phyloP scores from a whole-genome alignment of 2,329 filamentous ascomycete species.

The Ophiostoma angusticollis region DNA sequence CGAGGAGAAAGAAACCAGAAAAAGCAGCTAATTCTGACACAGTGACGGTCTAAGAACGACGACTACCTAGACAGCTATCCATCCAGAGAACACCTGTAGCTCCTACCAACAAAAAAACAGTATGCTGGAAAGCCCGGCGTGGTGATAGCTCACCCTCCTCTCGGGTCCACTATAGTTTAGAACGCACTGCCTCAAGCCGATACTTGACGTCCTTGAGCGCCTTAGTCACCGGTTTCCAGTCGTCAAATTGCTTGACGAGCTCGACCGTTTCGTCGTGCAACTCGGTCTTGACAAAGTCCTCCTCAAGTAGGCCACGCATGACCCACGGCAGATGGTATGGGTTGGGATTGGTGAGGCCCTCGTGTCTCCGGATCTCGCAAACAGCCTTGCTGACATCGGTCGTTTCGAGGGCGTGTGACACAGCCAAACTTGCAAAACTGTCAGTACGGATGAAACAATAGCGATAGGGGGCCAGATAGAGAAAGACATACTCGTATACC shows the following conservation, averaged over 20 bases:
- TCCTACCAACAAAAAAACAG: no score
- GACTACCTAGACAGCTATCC: no score
- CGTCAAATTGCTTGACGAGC: conserved; percentile 77
- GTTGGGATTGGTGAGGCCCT: conserved; percentile 46
- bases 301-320: conserved; percentile 84
- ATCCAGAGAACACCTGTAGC: no score
- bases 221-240: conserved; percentile 85
- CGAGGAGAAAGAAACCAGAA: neutral
- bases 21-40: no score
- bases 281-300: conserved; percentile 77
- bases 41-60: no score
- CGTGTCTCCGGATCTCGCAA: conserved; percentile 39
- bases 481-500: conserved; percentile 56
- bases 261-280: conserved; percentile 63
- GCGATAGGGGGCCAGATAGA: neutral
- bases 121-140: no score
- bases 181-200: conserved; percentile 78
- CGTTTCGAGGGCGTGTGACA: conserved; percentile 63
- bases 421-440: conserved; percentile 38
- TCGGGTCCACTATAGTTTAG: conserved; percentile 47
- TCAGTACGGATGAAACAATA: conserved; percentile 8
- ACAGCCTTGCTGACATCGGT: conserved; percentile 35
- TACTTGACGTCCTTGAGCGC: conserved; percentile 93
- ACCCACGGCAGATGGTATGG: conserved; percentile 92
- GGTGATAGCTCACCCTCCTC: neutral